phyloP scores from a whole-genome alignment of 495 filamentous ascomycete genomes.

The Evernia prunastri region DNA sequence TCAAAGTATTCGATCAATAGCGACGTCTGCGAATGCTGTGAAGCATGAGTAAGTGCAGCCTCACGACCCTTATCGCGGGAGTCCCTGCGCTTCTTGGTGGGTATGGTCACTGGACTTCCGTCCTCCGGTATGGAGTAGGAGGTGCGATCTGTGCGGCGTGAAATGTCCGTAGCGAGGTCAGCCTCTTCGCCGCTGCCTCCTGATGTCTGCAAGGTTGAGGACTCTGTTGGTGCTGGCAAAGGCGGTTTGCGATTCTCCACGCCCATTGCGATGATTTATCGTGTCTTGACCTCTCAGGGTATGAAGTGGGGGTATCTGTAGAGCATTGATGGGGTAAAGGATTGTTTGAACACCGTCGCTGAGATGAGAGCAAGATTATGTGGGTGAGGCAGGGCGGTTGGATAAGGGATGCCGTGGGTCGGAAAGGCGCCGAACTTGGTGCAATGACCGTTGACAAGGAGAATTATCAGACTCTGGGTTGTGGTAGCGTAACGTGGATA shows the following conservation, averaged over 20 bases:
- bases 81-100: constrained; percentile 54
- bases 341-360: neutral
- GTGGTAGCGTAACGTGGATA: neutral
- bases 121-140: constrained; percentile 93
- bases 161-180: constrained; percentile 73
- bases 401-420: neutral
- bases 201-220: constrained; percentile 52
- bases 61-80: constrained; percentile 47
- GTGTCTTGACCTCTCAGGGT: neutral
- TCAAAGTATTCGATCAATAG: constrained; percentile 98
- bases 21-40: constrained; percentile 74
- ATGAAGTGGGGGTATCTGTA: neutral
- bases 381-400: neutral
- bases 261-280: constrained; percentile 52
- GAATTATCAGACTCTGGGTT: neutral
- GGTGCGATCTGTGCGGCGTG: constrained; percentile 70
- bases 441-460: constrained; percentile 6
- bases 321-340: neutral
- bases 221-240: constrained; percentile 73
- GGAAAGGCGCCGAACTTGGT: neutral
- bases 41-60: constrained; percentile 44
- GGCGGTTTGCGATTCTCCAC: constrained; percentile 61
- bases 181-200: constrained; percentile 55
- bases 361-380: neutral
- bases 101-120: constrained; percentile 84